Evolutionary conservation across 1,139 yeast species (phyloP).

Genomic region (Blastobotrys illinoisensis): DNA sequence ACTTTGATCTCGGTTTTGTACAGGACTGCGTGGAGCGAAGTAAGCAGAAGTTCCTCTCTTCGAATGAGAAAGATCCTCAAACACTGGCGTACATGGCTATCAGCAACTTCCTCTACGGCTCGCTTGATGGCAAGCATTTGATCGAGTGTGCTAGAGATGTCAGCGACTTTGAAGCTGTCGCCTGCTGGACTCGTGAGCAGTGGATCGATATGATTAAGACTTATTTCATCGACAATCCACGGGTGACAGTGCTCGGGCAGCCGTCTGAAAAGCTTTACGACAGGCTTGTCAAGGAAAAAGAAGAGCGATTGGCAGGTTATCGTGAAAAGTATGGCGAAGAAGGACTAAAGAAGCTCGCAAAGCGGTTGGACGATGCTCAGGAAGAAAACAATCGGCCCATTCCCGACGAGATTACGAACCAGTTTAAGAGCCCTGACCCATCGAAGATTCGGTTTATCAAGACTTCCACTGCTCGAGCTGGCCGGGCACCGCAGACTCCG

Average conservation of each 20-base stretch:
- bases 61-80: conserved; percentile 62
- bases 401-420: conserved; percentile 54
- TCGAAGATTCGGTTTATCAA: conserved; percentile 65
- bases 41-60: conserved; percentile 55
- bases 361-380: conserved; percentile 56
- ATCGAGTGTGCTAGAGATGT: conserved; percentile 49
- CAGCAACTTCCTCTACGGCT: conserved; percentile 75
- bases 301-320: conserved; percentile 46
- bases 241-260: conserved; percentile 65
- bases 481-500: conserved; percentile 22
- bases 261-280: conserved; percentile 68
- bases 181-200: conserved; percentile 55
- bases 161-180: conserved; percentile 54
- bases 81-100: conserved; percentile 64
- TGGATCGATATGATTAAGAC: conserved; percentile 59
- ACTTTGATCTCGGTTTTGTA: conserved; percentile 61
- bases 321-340: conserved; percentile 49
- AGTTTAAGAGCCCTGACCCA: conserved; percentile 58
- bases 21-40: conserved; percentile 62
- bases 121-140: conserved; percentile 53
- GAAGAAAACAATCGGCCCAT: conserved; percentile 64
- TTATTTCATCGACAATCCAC: conserved; percentile 58
- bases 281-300: conserved; percentile 46
- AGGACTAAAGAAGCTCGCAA: conserved; percentile 52
- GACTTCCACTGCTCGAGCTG: conserved; percentile 53